Evolutionary conservation across 2,329 filamentous ascomycete genomes (phyloP).

Genomic region (Diaporthe sp.): DNA sequence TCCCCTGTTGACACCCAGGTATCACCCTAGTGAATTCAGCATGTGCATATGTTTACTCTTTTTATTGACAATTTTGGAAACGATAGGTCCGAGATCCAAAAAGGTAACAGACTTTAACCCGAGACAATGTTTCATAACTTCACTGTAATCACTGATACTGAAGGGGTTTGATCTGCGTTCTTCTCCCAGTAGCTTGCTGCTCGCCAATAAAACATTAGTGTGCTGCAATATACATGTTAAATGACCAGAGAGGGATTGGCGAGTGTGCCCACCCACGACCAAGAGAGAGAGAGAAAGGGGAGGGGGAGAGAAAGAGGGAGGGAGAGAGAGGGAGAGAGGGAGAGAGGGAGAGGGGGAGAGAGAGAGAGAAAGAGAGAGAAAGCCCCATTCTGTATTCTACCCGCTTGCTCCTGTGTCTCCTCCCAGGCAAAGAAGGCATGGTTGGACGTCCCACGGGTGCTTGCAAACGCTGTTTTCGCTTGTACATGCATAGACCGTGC

Average conservation of each 20-base stretch:
- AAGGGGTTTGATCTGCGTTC: not conserved
- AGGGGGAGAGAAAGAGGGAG: too few species aligned
- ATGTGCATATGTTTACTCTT: too few species aligned
- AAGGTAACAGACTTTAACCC: not conserved
- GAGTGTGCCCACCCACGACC: not conserved
- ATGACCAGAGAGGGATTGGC: not conserved
- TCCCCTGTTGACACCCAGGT: too few species aligned
- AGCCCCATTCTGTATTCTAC: not conserved
- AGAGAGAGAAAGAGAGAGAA: too few species aligned
- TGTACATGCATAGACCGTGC: not conserved
- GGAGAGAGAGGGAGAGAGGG: too few species aligned
- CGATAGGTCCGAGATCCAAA: not conserved
- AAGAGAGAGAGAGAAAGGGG: too few species aligned
- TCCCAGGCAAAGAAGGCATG: too few species aligned
- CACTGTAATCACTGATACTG: not conserved
- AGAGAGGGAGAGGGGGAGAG: too few species aligned
- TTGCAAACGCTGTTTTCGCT: not conserved
- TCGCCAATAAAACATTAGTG: not conserved
- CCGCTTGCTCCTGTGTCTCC: not conserved
- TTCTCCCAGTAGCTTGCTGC: not conserved
- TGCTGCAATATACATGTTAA: not conserved
- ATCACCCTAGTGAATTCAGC: too few species aligned
- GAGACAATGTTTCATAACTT: not conserved
- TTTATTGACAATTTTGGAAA: not conserved
- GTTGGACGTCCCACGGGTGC: not conserved